Evolutionary conservation across 1,139 yeast genomes (phyloP).

Genomic region (Yamadazyma atmosphaerica): DNA sequence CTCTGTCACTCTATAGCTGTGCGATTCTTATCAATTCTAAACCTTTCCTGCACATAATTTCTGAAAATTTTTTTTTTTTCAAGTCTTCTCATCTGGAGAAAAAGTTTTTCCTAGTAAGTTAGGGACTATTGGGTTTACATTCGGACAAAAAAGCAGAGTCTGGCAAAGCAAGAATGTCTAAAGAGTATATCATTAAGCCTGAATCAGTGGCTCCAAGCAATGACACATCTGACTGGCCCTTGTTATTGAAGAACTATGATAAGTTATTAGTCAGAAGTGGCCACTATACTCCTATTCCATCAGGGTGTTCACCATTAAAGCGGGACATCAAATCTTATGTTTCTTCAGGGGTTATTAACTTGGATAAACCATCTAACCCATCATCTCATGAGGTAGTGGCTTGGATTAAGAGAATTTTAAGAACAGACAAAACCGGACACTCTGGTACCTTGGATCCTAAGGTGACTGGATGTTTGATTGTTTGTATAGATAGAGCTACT

Average conservation of each 20-base stretch:
- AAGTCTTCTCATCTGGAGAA: conserved; percentile 15
- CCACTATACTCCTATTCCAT: conserved; percentile 94
- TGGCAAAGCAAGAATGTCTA: conserved; percentile 62
- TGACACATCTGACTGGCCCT: conserved; percentile 95
- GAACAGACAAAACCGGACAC: conserved; percentile 98
- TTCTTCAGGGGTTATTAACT: conserved; percentile 92
- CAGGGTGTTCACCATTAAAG: conserved; percentile 92
- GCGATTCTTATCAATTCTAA: not conserved
- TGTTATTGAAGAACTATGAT: conserved; percentile 90
- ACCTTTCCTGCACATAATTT: not conserved
- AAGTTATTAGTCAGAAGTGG: conserved; percentile 92
- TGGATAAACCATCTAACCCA: conserved; percentile 97
- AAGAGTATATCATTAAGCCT: conserved; percentile 83
- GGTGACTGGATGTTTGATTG: conserved; percentile 97
- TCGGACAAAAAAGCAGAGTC: not conserved
- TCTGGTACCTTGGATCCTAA: conserved; percentile 99
- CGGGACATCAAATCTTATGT: conserved; percentile 89
- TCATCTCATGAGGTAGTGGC: conserved; percentile 99
- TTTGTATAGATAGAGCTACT: conserved; percentile 97
- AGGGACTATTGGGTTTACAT: conserved; percentile 4
- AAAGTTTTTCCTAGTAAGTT: conserved; percentile 15
- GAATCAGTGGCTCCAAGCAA: conserved; percentile 75
- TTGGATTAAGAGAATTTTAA: conserved; percentile 94
- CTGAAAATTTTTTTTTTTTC: not conserved
- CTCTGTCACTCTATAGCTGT: too few species aligned